Evolutionary conservation across 345 rosid species (phyloP), one percentile per base, ranked within the genome.

Genomic region (Eucalyptus lansdowneana): DNA sequence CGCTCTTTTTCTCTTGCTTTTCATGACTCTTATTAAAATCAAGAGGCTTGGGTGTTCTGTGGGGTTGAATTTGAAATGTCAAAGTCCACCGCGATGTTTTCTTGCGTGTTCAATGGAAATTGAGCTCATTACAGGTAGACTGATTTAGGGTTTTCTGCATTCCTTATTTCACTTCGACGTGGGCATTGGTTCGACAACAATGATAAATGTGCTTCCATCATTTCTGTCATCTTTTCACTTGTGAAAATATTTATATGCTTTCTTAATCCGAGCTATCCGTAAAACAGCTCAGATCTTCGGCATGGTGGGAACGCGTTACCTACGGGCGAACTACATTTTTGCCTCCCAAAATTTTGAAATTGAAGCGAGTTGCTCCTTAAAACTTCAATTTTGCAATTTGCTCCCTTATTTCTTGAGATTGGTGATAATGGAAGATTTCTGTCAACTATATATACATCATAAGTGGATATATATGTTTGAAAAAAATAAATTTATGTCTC

Each of bases 1-100:
- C 88, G 90, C 88, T 86, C 88, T 89, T 62, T 76, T 86, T 72
- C 90, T 56, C 72, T 89, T 81, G 62, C 88, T 89, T 89, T 86
- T 89, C 90, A 89, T 89, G 90, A 89, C 67, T 89, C 86, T 69
- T 65, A 86, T 89, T 85, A 86, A 56, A 56, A 89, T 50, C 44
- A 65, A 72, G 47, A 88, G 27, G 62, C 19, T 13, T 29, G 40
- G 65, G 5, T 24, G 47, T 12, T 76, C 47, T 22, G 44, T 2
- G 6, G 85, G 85, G 81, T 76, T 76, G 85, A 87, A 87, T 87
- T 87, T 87, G 88, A 58, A 87, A 58, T 87, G 51, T 50, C 29
- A 22, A 58, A 54, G 76, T 87, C 69, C 85, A 40, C 27, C 47
- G 21, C 47, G 29, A 21, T 76, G 47, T 22, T 11, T 76, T 40